phyloP scores from a whole-genome alignment of 2,329 filamentous ascomycete genomes.

The Aspergillus vadensis region DNA sequence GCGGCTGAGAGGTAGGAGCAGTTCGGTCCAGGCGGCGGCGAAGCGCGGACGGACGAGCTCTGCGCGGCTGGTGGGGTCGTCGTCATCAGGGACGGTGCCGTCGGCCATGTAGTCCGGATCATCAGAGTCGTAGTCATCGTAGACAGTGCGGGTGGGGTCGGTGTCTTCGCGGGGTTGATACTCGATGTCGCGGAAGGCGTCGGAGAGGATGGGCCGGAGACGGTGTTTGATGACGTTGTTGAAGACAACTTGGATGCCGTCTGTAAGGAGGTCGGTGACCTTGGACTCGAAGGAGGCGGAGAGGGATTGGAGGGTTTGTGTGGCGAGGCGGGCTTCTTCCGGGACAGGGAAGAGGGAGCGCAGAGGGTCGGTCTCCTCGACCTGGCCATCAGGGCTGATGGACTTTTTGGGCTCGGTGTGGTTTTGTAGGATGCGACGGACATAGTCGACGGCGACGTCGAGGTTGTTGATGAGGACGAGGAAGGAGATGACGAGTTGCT shows the following conservation, averaged over 20 bases:
- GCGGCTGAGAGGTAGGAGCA: conserved; percentile 81
- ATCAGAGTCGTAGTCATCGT: conserved; percentile 49
- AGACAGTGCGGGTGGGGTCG: conserved; percentile 39
- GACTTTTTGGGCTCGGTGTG: conserved; percentile 54
- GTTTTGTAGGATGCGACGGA: conserved; percentile 77
- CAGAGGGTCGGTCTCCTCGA: conserved; percentile 43
- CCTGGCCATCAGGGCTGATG: conserved; percentile 19
- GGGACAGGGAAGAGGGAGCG: conserved; percentile 76
- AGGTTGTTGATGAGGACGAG: conserved; percentile 94
- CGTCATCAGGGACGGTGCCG: conserved; percentile 33
- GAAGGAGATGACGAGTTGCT: conserved; percentile 85
- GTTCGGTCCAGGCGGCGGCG: conserved; percentile 78
- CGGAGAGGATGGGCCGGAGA: conserved; percentile 78
- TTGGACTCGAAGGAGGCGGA: conserved; percentile 74
- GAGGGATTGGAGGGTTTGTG: conserved; percentile 67
- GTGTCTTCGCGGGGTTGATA: conserved; percentile 68
- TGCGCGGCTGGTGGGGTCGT: conserved; percentile 44
- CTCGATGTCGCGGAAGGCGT: conserved; percentile 89
- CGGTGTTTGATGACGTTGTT: conserved; percentile 83
- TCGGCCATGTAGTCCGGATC: conserved; percentile 20
- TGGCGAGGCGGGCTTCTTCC: conserved; percentile 70
- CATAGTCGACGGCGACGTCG: conserved; percentile 87
- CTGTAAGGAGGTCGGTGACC: conserved; percentile 76
- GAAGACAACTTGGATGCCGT: conserved; percentile 83
- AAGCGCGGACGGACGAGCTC: conserved; percentile 78